Base-by-base conservation (phyloP, 73 alveolate genomes). In the Paramecium octaurelia region DNA sequence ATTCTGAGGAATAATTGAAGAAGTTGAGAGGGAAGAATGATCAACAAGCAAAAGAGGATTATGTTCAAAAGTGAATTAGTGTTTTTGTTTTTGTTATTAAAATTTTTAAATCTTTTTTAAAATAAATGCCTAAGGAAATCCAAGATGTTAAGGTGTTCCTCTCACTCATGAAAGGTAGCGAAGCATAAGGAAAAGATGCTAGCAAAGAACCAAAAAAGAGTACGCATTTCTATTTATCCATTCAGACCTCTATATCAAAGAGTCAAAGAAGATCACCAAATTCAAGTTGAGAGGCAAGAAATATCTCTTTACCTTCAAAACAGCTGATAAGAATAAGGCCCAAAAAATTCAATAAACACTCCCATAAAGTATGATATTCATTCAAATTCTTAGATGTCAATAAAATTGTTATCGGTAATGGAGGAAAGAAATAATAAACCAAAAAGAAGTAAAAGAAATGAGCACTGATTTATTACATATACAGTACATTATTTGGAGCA, bases 241-340 rank as follows among this genome's bases (percentile, higher is more conserved):
- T 54, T 14, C 14, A 89, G 75, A 83, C 14, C 80, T 89, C 24
- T 89, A 69, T 68, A 73, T 89, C 12, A 89, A 89, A 70, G 88
- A 42, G 35, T 38, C 76, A 44, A 89, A 89, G 92, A 89, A 83
- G 88, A 89, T 89, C 85, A 89, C 94, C 85, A 89, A 89, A 64
- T 89, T 89, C 64, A 89, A 89, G 29, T 83, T 89, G 58, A 89
- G 94, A 89, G 92, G 92, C 35, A 68, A 68, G 92, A 89, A 71
- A 83, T 89, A 70, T 73, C 75, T 89, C 48, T 89, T 58, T 42
- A 89, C 94, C 58, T 89, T 89, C 91, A 89, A 89, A 83, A 89
- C 94, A 21, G 91, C 90, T 89, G 94, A 89, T 73, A 35, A 71
- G 50, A 71, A 71, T 58, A 89, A 70, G 85, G 90, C 94, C 90